These are phyloP conservation scores for Colletotrichum graminicola DNA, from an alignment of 2,329 filamentous ascomycete genomes.

Conservation along the genomic window DNA sequence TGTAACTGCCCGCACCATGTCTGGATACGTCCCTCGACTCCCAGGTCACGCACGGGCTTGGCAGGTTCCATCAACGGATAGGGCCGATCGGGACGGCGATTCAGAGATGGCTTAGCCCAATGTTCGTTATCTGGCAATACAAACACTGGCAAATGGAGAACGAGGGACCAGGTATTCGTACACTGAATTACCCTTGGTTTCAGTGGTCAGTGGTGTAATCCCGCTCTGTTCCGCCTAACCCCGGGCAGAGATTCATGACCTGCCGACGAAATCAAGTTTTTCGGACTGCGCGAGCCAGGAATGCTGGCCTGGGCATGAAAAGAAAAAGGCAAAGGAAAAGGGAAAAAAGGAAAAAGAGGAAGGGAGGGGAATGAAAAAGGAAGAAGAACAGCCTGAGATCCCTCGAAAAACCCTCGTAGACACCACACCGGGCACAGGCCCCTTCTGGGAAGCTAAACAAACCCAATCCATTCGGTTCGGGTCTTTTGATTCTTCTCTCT, in stretches of 20 bases:
- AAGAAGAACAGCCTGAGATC: neutral
- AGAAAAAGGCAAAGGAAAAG: neutral
- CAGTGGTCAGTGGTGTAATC: no score
- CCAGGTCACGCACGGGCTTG: conserved; percentile 20
- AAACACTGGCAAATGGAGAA: neutral
- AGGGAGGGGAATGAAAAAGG: neutral
- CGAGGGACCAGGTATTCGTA: neutral
- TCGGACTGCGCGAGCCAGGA: conserved; percentile 6
- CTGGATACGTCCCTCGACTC: neutral
- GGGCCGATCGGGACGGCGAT: conserved; percentile 22
- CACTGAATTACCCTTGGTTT: no score
- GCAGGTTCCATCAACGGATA: conserved; percentile 3
- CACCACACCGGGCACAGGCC: neutral
- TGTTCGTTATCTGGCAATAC: neutral
- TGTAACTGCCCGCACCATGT: no score
- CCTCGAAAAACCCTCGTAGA: neutral
- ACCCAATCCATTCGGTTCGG: neutral
- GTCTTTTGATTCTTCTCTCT: neutral
- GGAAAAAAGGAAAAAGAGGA: neutral
- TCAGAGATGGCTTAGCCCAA: conserved; percentile 13
- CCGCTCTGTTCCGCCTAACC: neutral
- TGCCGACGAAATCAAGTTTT: neutral
- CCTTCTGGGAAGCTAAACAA: conserved; percentile 7
- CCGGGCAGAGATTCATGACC: conserved; percentile 1
- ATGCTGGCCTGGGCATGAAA: conserved; percentile 12